phyloP scores from a whole-genome alignment of 768 basidiomycete species.

The Kwoniella heveanensis region DNA sequence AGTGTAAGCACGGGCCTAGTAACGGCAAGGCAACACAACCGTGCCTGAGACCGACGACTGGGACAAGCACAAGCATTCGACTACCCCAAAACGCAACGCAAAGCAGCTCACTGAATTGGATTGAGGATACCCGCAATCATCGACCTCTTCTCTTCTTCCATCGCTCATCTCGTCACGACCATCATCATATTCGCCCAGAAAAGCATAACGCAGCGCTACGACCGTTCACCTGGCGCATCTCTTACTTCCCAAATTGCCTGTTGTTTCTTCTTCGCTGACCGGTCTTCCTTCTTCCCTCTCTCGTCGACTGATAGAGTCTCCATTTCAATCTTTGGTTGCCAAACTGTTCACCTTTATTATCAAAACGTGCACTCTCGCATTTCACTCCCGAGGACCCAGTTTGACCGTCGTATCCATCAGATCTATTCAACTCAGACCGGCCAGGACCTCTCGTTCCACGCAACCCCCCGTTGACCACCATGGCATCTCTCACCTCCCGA shows the following conservation, averaged over 20 bases:
- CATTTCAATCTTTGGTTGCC: no score
- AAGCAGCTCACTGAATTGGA: no score
- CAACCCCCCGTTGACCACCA: no score
- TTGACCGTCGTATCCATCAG: no score
- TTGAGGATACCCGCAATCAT: no score
- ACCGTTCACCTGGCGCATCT: neutral
- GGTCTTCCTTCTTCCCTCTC: neutral
- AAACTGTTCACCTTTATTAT: no score
- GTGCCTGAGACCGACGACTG: neutral
- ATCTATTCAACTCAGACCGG: no score
- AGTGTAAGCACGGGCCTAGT: neutral
- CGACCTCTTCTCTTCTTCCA: neutral
- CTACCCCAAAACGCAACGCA: no score
- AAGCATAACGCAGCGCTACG: neutral
- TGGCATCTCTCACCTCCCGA: constrained; percentile 4
- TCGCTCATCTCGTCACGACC: neutral
- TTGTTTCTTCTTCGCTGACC: neutral
- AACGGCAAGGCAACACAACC: neutral
- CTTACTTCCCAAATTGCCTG: neutral
- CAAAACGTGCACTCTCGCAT: no score
- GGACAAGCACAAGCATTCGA: neutral
- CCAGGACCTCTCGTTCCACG: no score
- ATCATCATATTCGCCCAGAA: neutral
- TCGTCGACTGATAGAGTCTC: no score
- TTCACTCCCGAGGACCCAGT: no score